Conservation (phyloP, 169 alveolate species). For the Plasmodium vivax region DNA sequence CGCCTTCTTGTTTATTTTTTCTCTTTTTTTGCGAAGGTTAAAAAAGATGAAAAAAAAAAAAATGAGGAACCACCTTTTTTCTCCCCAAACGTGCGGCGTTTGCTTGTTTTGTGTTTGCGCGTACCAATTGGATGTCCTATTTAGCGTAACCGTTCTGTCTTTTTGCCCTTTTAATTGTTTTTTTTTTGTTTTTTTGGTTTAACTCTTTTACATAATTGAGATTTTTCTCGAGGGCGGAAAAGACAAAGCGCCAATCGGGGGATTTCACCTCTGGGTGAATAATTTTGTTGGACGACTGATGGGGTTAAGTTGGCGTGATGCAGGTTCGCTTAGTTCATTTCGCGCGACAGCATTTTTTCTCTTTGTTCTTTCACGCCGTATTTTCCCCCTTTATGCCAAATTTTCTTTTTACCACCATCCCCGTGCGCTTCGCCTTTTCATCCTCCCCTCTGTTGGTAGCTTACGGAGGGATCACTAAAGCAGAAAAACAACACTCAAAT, state of each 20-base stretch:
- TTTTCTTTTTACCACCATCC: neutral
- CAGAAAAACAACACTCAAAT: neutral
- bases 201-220: neutral
- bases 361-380: neutral
- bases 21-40: neutral
- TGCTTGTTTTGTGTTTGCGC: neutral
- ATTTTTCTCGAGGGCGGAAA: neutral
- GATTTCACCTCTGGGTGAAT: neutral
- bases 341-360: neutral
- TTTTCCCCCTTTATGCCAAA: neutral
- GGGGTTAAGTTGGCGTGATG: neutral
- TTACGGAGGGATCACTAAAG: neutral
- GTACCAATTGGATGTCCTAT: neutral
- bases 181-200: slow-evolving; percentile 1
- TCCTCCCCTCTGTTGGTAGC: neutral
- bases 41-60: neutral
- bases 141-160: slow-evolving; percentile 1
- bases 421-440: neutral
- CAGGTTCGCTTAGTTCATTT: neutral
- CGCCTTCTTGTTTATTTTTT: neutral
- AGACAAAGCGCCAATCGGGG: neutral
- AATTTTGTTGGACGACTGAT: neutral
- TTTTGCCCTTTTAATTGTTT: slow-evolving; percentile 18
- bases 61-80: neutral
- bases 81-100: neutral